These are phyloP conservation scores for Xylaria longipes DNA, from an alignment of 495 filamentous ascomycete species.

Conservation along the genomic window DNA sequence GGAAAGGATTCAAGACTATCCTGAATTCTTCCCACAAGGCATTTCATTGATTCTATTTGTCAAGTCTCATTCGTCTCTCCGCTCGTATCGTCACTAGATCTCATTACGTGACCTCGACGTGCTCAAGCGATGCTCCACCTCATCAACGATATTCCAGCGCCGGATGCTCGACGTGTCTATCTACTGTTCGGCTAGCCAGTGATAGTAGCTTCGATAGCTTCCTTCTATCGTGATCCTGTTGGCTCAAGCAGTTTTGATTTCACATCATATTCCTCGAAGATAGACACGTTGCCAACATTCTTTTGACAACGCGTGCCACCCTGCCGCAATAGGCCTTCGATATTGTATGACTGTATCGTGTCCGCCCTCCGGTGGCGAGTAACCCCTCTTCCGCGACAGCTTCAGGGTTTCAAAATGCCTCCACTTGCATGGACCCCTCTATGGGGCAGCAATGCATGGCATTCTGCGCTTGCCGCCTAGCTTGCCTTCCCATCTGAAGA, in stretches of 20 bases:
- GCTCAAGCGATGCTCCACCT: conserved; percentile 18
- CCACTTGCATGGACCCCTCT: conserved; percentile 24
- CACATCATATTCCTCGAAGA: conserved; percentile 2
- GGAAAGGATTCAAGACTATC: background rate
- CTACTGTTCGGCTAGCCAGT: background rate
- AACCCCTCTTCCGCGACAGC: conserved; percentile 23
- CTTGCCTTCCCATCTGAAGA: background rate
- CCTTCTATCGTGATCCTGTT: conserved; percentile 1
- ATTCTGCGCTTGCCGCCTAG: conserved; percentile 12
- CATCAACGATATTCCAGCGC: conserved; percentile 8
- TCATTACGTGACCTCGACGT: conserved; percentile 9
- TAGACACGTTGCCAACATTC: conserved; percentile 10
- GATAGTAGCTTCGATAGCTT: background rate
- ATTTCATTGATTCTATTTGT: background rate
- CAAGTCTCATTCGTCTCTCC: conserved; percentile 1
- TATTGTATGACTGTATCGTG: conserved; percentile 25
- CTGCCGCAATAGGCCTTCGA: conserved; percentile 14
- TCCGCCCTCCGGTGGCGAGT: conserved; percentile 15
- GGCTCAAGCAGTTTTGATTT: background rate
- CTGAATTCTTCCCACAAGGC: background rate
- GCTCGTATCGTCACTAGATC: conserved; percentile 9
- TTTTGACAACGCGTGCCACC: background rate
- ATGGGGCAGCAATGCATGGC: conserved; percentile 28
- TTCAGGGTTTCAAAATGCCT: conserved; percentile 13
- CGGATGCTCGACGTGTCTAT: conserved; percentile 21